Percentiles rank a stretch among this genome's conserved stretches.
phyloP scores from a whole-genome alignment of 2,329 filamentous ascomycete species.

The Neurospora sp. region DNA sequence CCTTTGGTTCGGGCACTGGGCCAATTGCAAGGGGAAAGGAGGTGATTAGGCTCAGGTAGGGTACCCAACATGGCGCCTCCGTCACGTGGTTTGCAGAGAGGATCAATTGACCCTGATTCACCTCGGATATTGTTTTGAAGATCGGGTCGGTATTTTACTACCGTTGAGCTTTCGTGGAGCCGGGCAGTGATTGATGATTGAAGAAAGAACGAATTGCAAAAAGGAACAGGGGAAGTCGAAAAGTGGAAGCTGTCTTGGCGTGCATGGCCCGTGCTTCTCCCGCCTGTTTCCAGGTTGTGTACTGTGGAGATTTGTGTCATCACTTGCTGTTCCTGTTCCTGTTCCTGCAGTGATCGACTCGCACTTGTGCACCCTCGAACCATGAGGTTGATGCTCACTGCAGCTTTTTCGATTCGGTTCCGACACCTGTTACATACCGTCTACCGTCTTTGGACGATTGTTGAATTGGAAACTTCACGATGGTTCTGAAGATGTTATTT shows the following conservation, averaged over 20 bases:
- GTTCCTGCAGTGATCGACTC: neutral
- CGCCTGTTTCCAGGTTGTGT: neutral
- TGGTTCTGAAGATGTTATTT: neutral
- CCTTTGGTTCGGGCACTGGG: neutral
- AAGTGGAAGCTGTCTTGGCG: neutral
- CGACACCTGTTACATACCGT: neutral
- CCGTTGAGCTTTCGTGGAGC: neutral
- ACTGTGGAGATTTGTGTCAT: neutral
- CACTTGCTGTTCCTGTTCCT: neutral
- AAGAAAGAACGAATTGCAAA: neutral
- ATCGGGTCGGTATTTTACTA: neutral
- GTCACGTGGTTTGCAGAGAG: neutral
- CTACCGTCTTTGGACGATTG: neutral
- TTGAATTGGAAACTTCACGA: neutral
- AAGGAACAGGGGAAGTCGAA: neutral
- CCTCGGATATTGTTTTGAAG: neutral
- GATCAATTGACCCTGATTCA: neutral
- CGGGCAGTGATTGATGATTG: neutral
- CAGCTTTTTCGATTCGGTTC: neutral
- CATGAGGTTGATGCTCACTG: neutral
- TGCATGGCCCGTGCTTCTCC: neutral
- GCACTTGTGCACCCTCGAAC: neutral
- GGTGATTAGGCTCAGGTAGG: neutral
- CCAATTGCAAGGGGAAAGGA: neutral
- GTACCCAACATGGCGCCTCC: neutral